A percentile compares a stretch with the other conserved stretches of the same genome.
phyloP scores from a whole-genome alignment of 768 basidiomycete species.

The Russula olivacea region DNA sequence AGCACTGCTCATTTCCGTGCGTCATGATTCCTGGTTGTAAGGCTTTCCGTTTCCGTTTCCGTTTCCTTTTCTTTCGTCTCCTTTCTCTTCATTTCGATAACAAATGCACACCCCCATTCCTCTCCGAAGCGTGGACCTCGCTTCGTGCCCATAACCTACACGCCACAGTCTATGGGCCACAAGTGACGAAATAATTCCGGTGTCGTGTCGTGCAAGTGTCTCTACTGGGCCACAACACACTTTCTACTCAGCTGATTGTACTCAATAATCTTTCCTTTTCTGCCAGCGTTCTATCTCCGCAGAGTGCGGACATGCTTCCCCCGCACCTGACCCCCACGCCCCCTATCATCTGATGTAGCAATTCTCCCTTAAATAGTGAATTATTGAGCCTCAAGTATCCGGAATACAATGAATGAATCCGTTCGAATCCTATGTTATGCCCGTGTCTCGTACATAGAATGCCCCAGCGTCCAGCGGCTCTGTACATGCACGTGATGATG shows the following conservation, averaged over 20 bases:
- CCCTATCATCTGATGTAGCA: conserved; percentile 20
- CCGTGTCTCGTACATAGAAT: not conserved
- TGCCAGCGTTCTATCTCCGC: conserved; percentile 20
- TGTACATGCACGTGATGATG: not conserved
- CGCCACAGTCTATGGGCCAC: not conserved
- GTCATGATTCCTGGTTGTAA: not conserved
- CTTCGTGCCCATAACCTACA: not conserved
- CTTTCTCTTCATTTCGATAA: not conserved
- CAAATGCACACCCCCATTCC: not conserved
- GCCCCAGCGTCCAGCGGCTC: too few species aligned
- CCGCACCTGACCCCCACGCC: conserved; percentile 24
- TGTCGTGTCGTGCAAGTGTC: not conserved
- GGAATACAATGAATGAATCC: not conserved
- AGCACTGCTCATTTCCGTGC: conserved; percentile 3
- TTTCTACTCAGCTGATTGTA: conserved; percentile 13
- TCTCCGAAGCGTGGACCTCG: not conserved
- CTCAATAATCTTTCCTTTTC: conserved; percentile 20
- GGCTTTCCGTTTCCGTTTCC: not conserved
- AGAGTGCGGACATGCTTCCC: conserved; percentile 18
- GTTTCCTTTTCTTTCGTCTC: not conserved
- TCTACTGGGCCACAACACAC: conserved; percentile 8
- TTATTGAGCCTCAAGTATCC: conserved; percentile 3
- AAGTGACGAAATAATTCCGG: not conserved
- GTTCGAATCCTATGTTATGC: not conserved
- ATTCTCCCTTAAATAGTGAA: conserved; percentile 16